Percentiles rank a stretch among this genome's conserved stretches.
phyloP scores from a whole-genome alignment of 352 stramenopile species.

The Pythium monospermum region DNA sequence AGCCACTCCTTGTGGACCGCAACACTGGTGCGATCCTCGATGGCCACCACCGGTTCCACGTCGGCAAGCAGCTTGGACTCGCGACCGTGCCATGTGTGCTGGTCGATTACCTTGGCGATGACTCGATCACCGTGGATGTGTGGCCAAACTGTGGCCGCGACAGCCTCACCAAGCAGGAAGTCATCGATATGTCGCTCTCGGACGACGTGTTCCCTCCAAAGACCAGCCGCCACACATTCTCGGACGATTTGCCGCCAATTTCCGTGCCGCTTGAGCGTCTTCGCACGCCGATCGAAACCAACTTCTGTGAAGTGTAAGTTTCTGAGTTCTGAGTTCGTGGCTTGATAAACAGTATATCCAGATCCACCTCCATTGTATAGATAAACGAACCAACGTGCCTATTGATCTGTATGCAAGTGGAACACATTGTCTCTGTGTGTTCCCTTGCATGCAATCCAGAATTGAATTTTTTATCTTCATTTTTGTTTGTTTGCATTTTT shows the following conservation, averaged over 20 bases:
- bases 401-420: no score
- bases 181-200: conserved; percentile 82
- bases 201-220: conserved; percentile 81
- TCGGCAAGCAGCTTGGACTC: conserved; percentile 67
- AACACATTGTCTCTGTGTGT: no score
- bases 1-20: conserved; percentile 73
- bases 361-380: conserved; percentile 4
- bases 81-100: conserved; percentile 67
- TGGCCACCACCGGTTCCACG: conserved; percentile 81
- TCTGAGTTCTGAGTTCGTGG: not conserved
- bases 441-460: no score
- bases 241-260: conserved; percentile 78
- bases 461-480: not conserved
- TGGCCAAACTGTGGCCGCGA: conserved; percentile 83
- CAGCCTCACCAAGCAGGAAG: conserved; percentile 74
- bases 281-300: conserved; percentile 30
- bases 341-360: not conserved
- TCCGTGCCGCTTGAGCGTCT: conserved; percentile 67
- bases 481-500: not conserved
- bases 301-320: conserved; percentile 20
- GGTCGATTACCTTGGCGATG: conserved; percentile 80
- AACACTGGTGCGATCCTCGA: conserved; percentile 76
- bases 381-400: not conserved
- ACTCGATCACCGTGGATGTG: conserved; percentile 80
- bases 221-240: conserved; percentile 83